Evolutionary conservation across 768 basidiomycete genomes (phyloP).

Genomic region (Fomitopsis serialis): DNA sequence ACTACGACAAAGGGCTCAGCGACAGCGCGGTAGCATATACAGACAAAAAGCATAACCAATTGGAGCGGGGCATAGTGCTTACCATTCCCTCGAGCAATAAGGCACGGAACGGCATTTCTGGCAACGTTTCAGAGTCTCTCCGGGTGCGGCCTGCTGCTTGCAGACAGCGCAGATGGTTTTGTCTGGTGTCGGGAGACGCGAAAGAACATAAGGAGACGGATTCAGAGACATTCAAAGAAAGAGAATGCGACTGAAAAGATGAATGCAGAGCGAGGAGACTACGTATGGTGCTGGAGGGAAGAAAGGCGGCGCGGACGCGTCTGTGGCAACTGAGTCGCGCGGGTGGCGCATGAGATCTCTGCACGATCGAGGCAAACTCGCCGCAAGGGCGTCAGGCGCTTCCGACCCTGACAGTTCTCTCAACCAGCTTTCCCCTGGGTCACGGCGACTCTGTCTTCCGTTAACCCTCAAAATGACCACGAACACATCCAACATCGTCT

Average conservation of each 20-base stretch:
- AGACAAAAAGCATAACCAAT: too few species aligned
- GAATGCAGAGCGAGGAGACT: too few species aligned
- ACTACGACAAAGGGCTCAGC: not conserved
- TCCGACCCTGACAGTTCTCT: too few species aligned
- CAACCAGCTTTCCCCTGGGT: too few species aligned
- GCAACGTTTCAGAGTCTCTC: not conserved
- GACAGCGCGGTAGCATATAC: too few species aligned
- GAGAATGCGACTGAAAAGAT: too few species aligned
- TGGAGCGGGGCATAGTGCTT: too few species aligned
- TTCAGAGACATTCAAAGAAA: too few species aligned
- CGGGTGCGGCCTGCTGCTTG: not conserved
- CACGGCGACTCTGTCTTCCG: not conserved
- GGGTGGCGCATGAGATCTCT: not conserved
- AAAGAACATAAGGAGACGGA: not conserved
- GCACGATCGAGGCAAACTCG: not conserved
- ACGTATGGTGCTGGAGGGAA: too few species aligned
- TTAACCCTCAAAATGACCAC: conserved; percentile 14
- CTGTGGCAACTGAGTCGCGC: not conserved
- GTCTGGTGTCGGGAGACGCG: not conserved
- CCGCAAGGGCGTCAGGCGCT: too few species aligned
- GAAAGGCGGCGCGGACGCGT: not conserved
- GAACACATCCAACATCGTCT: conserved; percentile 69
- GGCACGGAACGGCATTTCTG: not conserved
- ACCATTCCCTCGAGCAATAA: not conserved
- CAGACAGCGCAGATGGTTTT: not conserved